Evolutionary conservation across 2,329 filamentous ascomycete species (phyloP), one percentile per base, ranked within the genome.

Genomic region (Macrophomina phaseolina): DNA sequence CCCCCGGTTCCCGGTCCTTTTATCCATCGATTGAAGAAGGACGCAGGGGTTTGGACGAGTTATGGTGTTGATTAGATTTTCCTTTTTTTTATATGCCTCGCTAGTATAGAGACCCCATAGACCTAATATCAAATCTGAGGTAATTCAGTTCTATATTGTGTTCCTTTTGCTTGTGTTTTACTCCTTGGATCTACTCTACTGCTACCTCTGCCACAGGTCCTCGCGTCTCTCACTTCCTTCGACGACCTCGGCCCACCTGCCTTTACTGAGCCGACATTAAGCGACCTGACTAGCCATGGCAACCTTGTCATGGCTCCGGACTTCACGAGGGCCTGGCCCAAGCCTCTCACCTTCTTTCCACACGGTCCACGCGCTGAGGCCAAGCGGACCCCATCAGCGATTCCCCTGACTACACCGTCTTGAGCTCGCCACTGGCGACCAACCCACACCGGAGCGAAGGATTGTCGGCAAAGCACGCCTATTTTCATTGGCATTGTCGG

Each of bases 21-120:
- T 42, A 18, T 55, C 48, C 23, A 65, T 36, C 16, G 45, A 56
- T 36, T 46, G 49, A 64, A 53, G 62, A 60, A 60, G 64, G 64
- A 66, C 64, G 64, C 64, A 66, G 64, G 64, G 46, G 53, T 58
- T 66, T 58, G 64, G 64, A 65, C 55, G 63, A 56, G 51, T 65
- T 55, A 65, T 56, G 63, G 38, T 45, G 51, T 65, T 65, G 51
- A 55, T 65, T 38, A 56, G 52, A 48, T 28, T 62, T 62, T 62
- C 58, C 58, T 62, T 62, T 49, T 60, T 32, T 28, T 61, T 55
- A 38, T 62, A 62, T 49, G 58, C 58, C 58, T 62, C 58, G 58
- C 58, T 62, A 62, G 58, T 62, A 62, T 62, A 62, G 58, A 62
- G 58, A 62, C 58, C 58, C 58, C 40, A 61, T 62, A 62, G 58